Evolutionary conservation across 768 basidiomycete species (phyloP), one percentile per base, ranked within the genome.

Genomic region (Paxillus involutus): DNA sequence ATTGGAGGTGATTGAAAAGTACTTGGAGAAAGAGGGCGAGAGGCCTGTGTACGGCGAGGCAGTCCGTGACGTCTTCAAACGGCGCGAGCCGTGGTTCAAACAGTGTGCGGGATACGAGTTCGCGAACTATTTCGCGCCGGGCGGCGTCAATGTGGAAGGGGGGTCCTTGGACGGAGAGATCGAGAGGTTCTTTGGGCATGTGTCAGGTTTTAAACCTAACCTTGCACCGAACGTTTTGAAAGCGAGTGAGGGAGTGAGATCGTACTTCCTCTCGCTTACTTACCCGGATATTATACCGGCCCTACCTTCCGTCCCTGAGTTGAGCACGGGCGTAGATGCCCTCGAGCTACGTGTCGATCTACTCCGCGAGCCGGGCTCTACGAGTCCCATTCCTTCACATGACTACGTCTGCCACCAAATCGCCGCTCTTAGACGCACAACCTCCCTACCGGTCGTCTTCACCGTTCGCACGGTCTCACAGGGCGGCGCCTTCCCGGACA

Each of bases 321-420:
- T 99, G 55, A 83, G 83, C 0, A 77, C 82, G 16, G 97, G 97
- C 4, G 90, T 86, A 7, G 95, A 98, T 63, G 96, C 94, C 0
- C 72, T 98, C 55, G 97, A 99, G 69, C 67, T 98, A n/a, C 85
- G 96, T 10, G 94, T 94, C 11, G 97, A 99, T 68, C 80, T 98
- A 8, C 78, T 99, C 17, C 84, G 82, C 14, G 82, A 64, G 19
- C 62, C 72, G 0, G 80, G 79, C 45, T 66, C 73, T n/a, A 66
- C 77, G 21, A 76, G 75, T 1, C 77, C 80, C 1, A 82, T 91
- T 21, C 88, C 94, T 1, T 75, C 90, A 1, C 63, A 75, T 30
- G 66, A 76, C 0, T 97, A 93, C 64, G 91, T 98, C 40, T 78
- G 86, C 4, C 77, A 83, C 17, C 97, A 98, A 63, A 74, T 98